Evolutionary conservation across 108 stramenopile species (phyloP).

Genomic region (Nitzschia putrida): DNA sequence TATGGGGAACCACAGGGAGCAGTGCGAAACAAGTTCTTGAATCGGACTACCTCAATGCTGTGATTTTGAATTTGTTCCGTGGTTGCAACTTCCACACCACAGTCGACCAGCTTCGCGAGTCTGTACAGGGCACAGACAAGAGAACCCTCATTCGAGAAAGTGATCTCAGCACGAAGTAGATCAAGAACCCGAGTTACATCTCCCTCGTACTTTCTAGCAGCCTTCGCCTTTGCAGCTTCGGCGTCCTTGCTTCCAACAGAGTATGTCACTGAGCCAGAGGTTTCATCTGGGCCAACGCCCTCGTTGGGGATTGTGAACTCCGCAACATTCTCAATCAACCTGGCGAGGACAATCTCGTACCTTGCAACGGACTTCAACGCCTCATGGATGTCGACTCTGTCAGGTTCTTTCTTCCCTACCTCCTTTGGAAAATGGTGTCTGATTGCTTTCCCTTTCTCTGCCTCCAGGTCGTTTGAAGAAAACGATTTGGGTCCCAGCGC

Average conservation of each 20-base stretch:
- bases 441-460: too few relatives aligned
- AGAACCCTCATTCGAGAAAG: slow-evolving; percentile 49
- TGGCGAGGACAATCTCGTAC: too few relatives aligned
- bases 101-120: not conserved
- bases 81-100: not conserved
- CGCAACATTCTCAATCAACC: slow-evolving; percentile 15
- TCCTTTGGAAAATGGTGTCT: too few relatives aligned
- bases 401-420: too few relatives aligned
- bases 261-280: not conserved
- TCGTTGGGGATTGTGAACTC: slow-evolving; percentile 30
- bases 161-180: slow-evolving; percentile 39
- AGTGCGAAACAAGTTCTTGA: slow-evolving; percentile 53
- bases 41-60: slow-evolving; percentile 39
- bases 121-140: slow-evolving; percentile 38
- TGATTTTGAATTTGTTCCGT: not conserved
- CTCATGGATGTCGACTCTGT: too few relatives aligned
- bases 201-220: slow-evolving; percentile 48
- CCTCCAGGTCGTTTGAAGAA: too few relatives aligned
- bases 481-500: too few relatives aligned
- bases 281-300: not conserved
- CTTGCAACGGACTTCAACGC: too few relatives aligned
- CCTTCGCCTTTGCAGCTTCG: slow-evolving; percentile 34
- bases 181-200: slow-evolving; percentile 51
- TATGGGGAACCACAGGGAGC: slow-evolving; percentile 14
- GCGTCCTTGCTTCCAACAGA: slow-evolving; percentile 32